Evolutionary conservation across 306 rosid species (phyloP), one percentile per base, ranked within the genome.

Genomic region (Quercus suber): DNA sequence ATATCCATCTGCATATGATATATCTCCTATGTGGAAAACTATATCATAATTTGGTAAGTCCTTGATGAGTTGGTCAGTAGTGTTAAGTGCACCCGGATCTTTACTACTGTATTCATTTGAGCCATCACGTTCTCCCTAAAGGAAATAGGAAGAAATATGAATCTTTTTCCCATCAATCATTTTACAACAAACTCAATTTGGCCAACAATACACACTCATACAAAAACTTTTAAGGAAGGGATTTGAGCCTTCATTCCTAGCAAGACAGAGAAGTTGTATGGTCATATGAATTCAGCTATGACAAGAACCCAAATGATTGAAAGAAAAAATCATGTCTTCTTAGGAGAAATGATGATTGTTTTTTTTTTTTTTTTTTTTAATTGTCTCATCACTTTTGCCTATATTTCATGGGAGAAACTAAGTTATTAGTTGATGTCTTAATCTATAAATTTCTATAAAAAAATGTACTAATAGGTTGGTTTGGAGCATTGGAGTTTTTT

Each of bases 121-220:
- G 69, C 97, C 98, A 71, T 94, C 97, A 1, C 93, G 98, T 82
- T 94, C 97, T 0, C 90, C 98, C 98, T 94, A 88, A 80, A 86
- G 74, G 31, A 79, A 60, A 73, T 1, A 17, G 31, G 30, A 53
- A 58, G 27, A 73, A 33, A 28, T 19, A 63, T 37, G 75, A 73
- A 69, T 64, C 71, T 27, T 61, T 75, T 37, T 30, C 33, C 5
- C 55, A 70, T 67, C 14, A 63, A 53, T 78, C 64, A 70, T 35
- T 11, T 45, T 11, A 45, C 4, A 45, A 45, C 4, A 45, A 58
- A 71, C 58, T 65, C 18, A 72, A 61, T 35, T 35, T 35, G 41
- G 41, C 41, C 41, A 35, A 35, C 8, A 35, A 35, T 35, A 35
- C 41, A 35, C 41, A 35, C 41, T 35, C 63, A 61, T 10, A 13